A percentile compares a stretch with the other conserved stretches of the same genome.
Evolutionary conservation across 352 stramenopile genomes (phyloP).

Genomic region (Pythium volutum): DNA sequence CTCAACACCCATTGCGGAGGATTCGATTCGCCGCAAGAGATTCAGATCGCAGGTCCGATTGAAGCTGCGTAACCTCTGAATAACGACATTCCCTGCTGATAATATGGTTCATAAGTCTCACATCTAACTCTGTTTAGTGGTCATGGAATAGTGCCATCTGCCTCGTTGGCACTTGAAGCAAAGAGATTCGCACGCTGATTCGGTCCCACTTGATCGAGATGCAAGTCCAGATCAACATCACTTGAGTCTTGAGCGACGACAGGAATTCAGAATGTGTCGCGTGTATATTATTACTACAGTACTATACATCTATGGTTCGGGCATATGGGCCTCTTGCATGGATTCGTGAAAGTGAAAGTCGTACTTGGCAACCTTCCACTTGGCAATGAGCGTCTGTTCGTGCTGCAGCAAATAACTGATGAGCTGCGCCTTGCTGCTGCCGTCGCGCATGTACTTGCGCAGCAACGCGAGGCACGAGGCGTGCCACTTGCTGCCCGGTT

Average conservation of each 20-base stretch:
- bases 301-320: not conserved
- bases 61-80: too few relatives aligned
- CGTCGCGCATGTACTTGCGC: slow-evolving; percentile 30
- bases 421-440: slow-evolving; percentile 31
- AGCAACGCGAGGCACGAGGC: slow-evolving; percentile 32
- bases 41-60: not conserved
- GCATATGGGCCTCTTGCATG: slow-evolving; percentile 15
- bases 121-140: too few relatives aligned
- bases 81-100: too few relatives aligned
- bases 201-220: too few relatives aligned
- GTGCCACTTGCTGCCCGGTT: slow-evolving; percentile 16
- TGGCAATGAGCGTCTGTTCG: slow-evolving; percentile 29
- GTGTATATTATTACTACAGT: not conserved
- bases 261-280: too few relatives aligned
- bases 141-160: too few relatives aligned
- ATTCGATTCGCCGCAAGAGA: not conserved
- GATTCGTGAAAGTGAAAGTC: slow-evolving; percentile 52
- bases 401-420: slow-evolving; percentile 40
- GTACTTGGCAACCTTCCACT: slow-evolving; percentile 55
- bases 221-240: too few relatives aligned
- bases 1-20: not conserved
- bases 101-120: too few relatives aligned
- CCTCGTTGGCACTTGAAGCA: too few relatives aligned
- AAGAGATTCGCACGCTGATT: too few relatives aligned
- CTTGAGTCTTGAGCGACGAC: too few relatives aligned